A percentile compares a stretch with the other conserved stretches of the same genome.
These are phyloP conservation scores for Kluyveromyces wickerhamii DNA, from an alignment of 805 yeast species.

Conservation along the genomic window DNA sequence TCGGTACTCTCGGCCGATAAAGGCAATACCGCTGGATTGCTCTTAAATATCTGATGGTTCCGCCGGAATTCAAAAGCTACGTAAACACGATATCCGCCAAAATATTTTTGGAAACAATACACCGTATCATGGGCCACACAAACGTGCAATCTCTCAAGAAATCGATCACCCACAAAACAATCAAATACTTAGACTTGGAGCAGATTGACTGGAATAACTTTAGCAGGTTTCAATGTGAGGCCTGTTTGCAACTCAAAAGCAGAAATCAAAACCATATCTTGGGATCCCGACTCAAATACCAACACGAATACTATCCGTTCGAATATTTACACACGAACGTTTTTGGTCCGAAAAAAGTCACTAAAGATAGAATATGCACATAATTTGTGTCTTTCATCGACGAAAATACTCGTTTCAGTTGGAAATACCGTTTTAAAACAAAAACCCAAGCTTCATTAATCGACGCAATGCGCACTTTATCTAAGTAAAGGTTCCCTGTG, in stretches of 20 bases:
- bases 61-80: too few species aligned
- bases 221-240: constrained; percentile 7
- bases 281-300: constrained; percentile 7
- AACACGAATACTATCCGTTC: constrained; percentile 6
- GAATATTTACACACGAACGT: constrained; percentile 9
- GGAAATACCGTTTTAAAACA: background rate
- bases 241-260: constrained; percentile 8
- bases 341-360: constrained; percentile 9
- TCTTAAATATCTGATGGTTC: too few species aligned
- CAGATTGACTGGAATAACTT: constrained; percentile 1
- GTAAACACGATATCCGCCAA: too few species aligned
- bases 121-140: background rate
- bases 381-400: background rate
- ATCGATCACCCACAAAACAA: background rate
- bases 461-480: background rate
- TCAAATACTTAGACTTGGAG: background rate
- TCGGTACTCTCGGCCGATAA: too few species aligned
- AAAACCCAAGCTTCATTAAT: background rate
- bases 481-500: background rate
- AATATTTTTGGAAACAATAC: background rate
- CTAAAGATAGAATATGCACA: too few species aligned
- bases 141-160: background rate
- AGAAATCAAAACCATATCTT: constrained; percentile 7
- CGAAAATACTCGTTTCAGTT: background rate
- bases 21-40: too few species aligned